Base-by-base conservation (phyloP, 1,139 yeast species). In the Yamadazyma spencermartinsiae region DNA sequence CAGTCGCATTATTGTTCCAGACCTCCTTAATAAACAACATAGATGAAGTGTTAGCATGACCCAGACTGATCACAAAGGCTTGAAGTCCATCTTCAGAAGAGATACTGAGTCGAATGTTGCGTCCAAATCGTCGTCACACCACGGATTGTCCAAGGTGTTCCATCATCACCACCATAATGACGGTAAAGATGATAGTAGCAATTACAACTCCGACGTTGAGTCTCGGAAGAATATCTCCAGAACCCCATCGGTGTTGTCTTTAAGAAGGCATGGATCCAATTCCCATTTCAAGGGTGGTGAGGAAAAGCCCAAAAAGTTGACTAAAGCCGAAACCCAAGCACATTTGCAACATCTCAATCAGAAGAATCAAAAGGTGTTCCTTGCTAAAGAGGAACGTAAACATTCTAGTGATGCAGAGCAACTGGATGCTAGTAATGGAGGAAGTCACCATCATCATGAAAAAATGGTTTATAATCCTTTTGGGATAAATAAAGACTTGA, bases 401-500 rank as follows among this genome's bases (percentile, higher is more conserved):
- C 38, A 19, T 3, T 19, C 24, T 16, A 25, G 37, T 19, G 30
- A 24, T 31, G 15, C 37, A 2, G 26, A 24, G n/a, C 30, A 35
- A 12, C 31, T 28, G 31, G 31, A 10, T 28, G 11, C 10, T 6
- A 28, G 31, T 28, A 28, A 16, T 16, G 19, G 19, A 4, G 21
- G 29, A 16, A 18, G 21, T 28, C 31, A 26, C 11, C 35, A 38
- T 4, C 35, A 31, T 14, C 54, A 46, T 16, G 74, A 68, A 27
- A 69, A 68, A 41, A 68, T 72, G 40, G 68, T 65, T 28, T 72
- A 72, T 52, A 72, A 72, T 49, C 77, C 77, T 0, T 72, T 65
- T 48, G 77, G 76, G 5, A 38, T 71, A 35, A 71, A 69, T 46
- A 68, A 68, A 47, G 55, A 54, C 34, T 55, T 68, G n/a, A 48